Conservation (phyloP, 2,329 filamentous ascomycete species). For the Leptoxyphium fumago region DNA sequence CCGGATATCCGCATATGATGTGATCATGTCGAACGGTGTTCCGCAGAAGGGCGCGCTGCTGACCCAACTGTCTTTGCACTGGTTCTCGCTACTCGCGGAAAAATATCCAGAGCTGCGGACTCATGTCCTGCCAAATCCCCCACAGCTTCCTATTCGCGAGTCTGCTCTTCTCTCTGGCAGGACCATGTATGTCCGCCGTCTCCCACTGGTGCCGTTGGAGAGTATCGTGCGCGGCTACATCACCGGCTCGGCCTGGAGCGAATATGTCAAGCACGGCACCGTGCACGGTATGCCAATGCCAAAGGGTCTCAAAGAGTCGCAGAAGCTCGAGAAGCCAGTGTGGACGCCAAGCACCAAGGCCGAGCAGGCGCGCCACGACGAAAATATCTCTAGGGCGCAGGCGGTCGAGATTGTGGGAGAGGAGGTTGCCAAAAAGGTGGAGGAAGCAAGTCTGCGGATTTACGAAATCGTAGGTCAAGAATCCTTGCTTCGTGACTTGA, state of each 20-base stretch:
- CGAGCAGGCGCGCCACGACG: conserved; percentile 63
- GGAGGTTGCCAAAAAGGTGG: conserved; percentile 48
- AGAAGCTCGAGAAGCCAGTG: conserved; percentile 53
- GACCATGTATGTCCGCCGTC: conserved; percentile 61
- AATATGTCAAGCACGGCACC: conserved; percentile 59
- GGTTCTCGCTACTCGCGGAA: conserved; percentile 48
- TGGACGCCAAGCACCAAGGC: conserved; percentile 81
- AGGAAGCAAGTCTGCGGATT: conserved; percentile 47
- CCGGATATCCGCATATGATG: conserved; percentile 91
- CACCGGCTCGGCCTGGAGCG: conserved; percentile 69
- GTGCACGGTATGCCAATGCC: conserved; percentile 64
- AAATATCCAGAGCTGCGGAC: conserved; percentile 44
- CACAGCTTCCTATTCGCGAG: not conserved
- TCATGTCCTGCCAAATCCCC: conserved; percentile 33
- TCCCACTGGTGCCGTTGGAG: conserved; percentile 65
- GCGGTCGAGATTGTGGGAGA: conserved; percentile 49
- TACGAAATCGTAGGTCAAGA: conserved; percentile 38
- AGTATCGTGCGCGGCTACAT: conserved; percentile 84
- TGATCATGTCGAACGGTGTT: conserved; percentile 67
- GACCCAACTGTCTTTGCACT: conserved; percentile 51
- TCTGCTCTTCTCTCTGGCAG: conserved; percentile 37
- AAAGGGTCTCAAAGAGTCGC: conserved; percentile 53
- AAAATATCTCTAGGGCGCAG: conserved; percentile 65
- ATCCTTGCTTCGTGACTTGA: no score
- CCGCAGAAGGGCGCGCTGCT: conserved; percentile 53